Evolutionary conservation across 805 yeast genomes (phyloP).

Genomic region (Teunomyces stri): DNA sequence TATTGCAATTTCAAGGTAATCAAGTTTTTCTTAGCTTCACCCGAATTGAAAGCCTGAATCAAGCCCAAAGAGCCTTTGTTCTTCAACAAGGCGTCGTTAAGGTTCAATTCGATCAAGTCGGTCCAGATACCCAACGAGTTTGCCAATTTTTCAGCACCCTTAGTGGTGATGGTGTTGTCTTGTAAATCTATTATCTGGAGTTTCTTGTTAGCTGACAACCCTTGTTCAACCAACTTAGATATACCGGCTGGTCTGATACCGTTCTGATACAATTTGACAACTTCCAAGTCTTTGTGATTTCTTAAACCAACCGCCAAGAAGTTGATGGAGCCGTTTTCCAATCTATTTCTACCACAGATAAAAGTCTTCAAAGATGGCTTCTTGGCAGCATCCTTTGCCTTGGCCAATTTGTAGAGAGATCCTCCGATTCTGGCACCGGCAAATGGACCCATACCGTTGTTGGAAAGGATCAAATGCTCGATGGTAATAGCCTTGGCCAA

Average conservation of each 20-base stretch:
- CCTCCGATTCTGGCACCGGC: conserved; percentile 94
- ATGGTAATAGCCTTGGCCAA: conserved; percentile 72
- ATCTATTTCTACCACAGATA: conserved; percentile 94
- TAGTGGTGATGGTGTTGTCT: conserved; percentile 88
- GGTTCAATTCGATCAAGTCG: conserved; percentile 68
- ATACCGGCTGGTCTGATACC: conserved; percentile 97
- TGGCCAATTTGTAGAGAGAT: conserved; percentile 70
- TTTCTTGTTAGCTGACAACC: conserved; percentile 59
- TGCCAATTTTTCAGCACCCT: conserved; percentile 55
- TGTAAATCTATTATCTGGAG: conserved; percentile 80
- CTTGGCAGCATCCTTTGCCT: conserved; percentile 54
- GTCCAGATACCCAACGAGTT: conserved; percentile 59
- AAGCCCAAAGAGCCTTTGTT: conserved; percentile 67
- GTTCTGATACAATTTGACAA: conserved; percentile 84
- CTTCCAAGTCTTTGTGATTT: conserved; percentile 71
- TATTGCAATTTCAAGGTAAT: conserved; percentile 73
- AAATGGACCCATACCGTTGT: conserved; percentile 98
- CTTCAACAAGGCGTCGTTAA: conserved; percentile 86
- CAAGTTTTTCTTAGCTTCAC: conserved; percentile 41
- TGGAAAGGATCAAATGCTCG: conserved; percentile 83
- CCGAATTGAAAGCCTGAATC: conserved; percentile 44
- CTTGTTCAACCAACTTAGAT: conserved; percentile 66
- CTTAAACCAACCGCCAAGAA: conserved; percentile 82
- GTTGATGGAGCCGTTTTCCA: conserved; percentile 91
- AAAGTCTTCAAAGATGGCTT: conserved; percentile 70